Evolutionary conservation across 257 asterid species (phyloP), one percentile per base, ranked within the genome.

Genomic region (Oldenlandia corymbosa): DNA sequence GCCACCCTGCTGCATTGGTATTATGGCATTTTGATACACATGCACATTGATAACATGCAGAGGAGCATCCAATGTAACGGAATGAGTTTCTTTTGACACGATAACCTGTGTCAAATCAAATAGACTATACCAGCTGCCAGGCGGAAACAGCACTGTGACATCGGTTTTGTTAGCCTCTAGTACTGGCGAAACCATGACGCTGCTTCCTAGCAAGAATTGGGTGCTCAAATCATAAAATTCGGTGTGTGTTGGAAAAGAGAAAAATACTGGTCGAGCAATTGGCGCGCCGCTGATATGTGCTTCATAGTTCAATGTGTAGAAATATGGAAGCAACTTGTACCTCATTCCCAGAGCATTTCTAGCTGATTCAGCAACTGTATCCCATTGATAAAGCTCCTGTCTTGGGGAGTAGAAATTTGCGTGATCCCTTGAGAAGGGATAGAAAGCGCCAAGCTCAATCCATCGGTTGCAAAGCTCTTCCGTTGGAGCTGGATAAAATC

Each of bases 301-400:
- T 66, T 88, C 99, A 30, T 85, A 88, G 83, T 10, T 87, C 70
- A 90, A 60, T 0, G 99, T 87, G 78, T 93, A 90, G 1, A 87
- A 58, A 53, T 87, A 84, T 3, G 97, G 94, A 34, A 93, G 71
- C 54, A 93, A 79, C 79, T 74, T 90, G 62, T 93, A 93, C 74
- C 99, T 78, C 94, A 93, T 78, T 1, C 97, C 99, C 11, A 93
- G 61, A 48, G 97, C 97, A 70, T 90, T 90, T 51, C 99, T 81
- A 2, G 94, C 96, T 11, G 99, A 93, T 43, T 74, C 75, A 1
- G 99, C 95, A 52, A 93, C 99, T 2, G 95, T 62, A 53, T 80
- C 83, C 99, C 99, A 93, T 67, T 90, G 99, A 68, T 93, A 93
- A 74, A 90, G 99, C 84, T 93, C 96, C 37, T 93, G 97, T 56